Base-by-base conservation (phyloP, 495 filamentous ascomycete species). In the Talaromyces stipitatus region DNA sequence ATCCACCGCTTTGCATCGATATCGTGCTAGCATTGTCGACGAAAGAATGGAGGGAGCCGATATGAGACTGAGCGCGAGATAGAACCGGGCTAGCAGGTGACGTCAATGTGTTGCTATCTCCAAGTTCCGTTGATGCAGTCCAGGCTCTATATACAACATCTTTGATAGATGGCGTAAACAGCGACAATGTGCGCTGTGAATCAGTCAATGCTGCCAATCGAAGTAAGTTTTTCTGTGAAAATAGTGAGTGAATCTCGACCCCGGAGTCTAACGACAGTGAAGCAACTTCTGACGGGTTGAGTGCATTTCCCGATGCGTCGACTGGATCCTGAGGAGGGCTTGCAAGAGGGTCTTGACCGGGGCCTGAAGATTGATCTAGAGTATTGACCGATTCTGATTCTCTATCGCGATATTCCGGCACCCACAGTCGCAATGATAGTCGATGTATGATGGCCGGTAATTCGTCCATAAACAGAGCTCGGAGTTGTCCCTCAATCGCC, bases 391-490 rank as follows among this genome's bases (percentile, higher is more conserved):
- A 70, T 56, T 82, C 70, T 52, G 82, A 79, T 50, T 88, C 85
- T 48, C 76, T 77, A 11, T 81, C 77, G 55, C 84, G 81, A 68
- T 92, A 89, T 62, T 97, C 92, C 0, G 90, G 89, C 50, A 88
- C 90, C 89, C 90, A 97, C 41, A 97, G 66, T 46, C 89, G 83
- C 58, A 97, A 78, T 0, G 94, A 97, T 38, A 98, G 76, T 56
- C 91, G 85, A 66, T 98, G 94, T 43, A 98, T 94, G 33, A 97
- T 97, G 8, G 92, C 90, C 4, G 94, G 94, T 12, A 98, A 75
- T 68, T 98, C 94, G 58, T 98, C 94, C 90, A 97, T 97, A 68
- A 98, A 91, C 63, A 98, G 66, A 48, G 89, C 87, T 38, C 94
- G 82, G 30, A 98, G 74, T 67, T 97, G 94, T n/a, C 79, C 85